Evolutionary conservation across 2,329 filamentous ascomycete species (phyloP).

Genomic region (Thermothelomyces thermophilus): DNA sequence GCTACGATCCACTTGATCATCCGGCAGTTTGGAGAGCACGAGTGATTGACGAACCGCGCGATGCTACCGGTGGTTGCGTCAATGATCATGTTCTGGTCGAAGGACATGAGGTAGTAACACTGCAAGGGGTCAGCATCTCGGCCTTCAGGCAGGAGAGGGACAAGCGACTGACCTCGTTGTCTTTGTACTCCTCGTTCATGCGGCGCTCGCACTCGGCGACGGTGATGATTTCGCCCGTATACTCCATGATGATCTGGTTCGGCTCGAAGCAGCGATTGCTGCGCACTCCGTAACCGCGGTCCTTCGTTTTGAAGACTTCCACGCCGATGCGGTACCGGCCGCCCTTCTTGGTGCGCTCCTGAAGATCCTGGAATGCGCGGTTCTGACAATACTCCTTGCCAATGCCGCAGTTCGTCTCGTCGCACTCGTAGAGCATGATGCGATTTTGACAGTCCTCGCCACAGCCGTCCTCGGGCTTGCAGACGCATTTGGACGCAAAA

Average conservation of each 20-base stretch:
- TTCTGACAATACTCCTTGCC: conserved; percentile 72
- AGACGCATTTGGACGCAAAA: conserved; percentile 72
- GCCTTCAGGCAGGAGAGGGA: not conserved
- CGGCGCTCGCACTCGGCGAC: conserved; percentile 87
- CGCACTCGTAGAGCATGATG: conserved; percentile 96
- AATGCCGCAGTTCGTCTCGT: conserved; percentile 79
- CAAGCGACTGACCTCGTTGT: conserved; percentile 66
- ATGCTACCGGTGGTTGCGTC: conserved; percentile 94
- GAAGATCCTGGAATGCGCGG: conserved; percentile 76
- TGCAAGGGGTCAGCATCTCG: conserved; percentile 32
- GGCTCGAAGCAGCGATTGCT: conserved; percentile 82
- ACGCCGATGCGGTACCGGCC: conserved; percentile 89
- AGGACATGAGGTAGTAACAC: conserved; percentile 98
- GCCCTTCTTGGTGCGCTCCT: conserved; percentile 65
- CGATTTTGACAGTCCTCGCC: conserved; percentile 88
- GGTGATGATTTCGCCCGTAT: conserved; percentile 95
- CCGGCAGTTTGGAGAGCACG: conserved; percentile 89
- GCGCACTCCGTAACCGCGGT: conserved; percentile 86
- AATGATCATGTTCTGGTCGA: conserved; percentile 97
- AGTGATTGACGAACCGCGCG: conserved; percentile 96
- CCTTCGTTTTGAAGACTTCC: conserved; percentile 84
- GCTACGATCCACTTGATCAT: conserved; percentile 98
- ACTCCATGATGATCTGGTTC: conserved; percentile 96
- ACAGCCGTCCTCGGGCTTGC: conserved; percentile 70
- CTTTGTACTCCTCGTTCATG: conserved; percentile 89